Base-by-base conservation (phyloP, 2,329 filamentous ascomycete genomes). In the Venturia carpophila region DNA sequence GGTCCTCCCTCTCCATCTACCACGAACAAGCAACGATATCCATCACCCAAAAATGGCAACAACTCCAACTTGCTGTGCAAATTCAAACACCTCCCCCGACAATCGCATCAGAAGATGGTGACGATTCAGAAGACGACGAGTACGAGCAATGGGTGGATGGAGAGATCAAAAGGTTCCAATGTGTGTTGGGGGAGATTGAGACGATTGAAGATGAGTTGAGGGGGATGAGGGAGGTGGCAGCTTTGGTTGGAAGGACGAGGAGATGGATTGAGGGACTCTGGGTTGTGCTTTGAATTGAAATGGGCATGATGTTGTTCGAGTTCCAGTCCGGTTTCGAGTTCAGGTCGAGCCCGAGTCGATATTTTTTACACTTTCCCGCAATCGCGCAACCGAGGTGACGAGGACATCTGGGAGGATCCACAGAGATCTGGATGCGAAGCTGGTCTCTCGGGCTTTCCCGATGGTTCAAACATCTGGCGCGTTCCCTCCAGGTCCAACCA, bases 181-280 rank as follows among this genome's bases (percentile, higher is more conserved):
- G 27, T 34, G 49, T 55, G 34, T 34, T 55, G 49, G 34, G 15
- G 49, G 49, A 71, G 71, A 41, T 67, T 34, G 2, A 71, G 69
- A 58, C 4, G 10, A 2, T 55, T 2, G 49, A 55, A 19, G 27
- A 34, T 5, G 49, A 55, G 49, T 34, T 55, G 49, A 34, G 27
- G 30, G 15, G 49, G 13, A 19, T 19, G 49, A 55, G 30, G 15
- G 27, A 55, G 24, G 24, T 34, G 15, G 49, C 2, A 15, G 6
- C 34, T 4, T 6, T 34, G 15, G 27, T 55, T 30, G 6, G 4
- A 11, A 55, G 17, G 49, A 34, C 27, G 49, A 17, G 24, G 27
- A 55, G 15, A 17, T 55, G 24, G 49, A 19, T 55, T 1, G 24
- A 55, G 24, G 13, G 27, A 10, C 34, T 55, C 17, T 34, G 45